Percentiles rank a stretch among this genome's conserved stretches.
phyloP scores from a whole-genome alignment of 306 rosid genomes.

The Cajanus cajan region DNA sequence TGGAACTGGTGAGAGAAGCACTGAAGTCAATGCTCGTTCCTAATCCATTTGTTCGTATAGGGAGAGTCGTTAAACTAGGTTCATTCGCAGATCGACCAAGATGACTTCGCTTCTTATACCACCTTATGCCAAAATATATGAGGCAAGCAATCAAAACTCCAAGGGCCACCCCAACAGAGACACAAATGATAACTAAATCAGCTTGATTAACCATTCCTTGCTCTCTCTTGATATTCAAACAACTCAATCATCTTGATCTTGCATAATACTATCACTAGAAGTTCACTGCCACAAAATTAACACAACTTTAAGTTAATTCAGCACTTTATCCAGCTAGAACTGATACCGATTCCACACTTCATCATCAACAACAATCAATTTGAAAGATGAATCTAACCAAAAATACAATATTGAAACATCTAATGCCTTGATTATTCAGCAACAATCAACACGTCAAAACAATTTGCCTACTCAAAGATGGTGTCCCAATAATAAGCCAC shows the following conservation, averaged over 20 bases:
- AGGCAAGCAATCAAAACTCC: conserved; percentile 62
- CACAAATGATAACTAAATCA: conserved; percentile 56
- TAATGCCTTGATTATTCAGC: not conserved
- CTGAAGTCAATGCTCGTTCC: conserved; percentile 63
- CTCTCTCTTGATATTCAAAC: conserved; percentile 36
- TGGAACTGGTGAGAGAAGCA: conserved; percentile 50
- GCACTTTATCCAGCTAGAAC: not conserved
- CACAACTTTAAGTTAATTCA: not conserved
- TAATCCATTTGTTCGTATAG: conserved; percentile 62
- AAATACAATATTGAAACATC: not conserved
- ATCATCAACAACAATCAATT: not conserved
- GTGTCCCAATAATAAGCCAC: not conserved
- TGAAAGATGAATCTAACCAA: not conserved
- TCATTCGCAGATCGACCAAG: conserved; percentile 52
- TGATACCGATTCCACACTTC: not conserved
- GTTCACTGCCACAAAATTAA: conserved; percentile 18
- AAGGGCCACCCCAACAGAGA: conserved; percentile 69
- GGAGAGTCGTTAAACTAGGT: conserved; percentile 43
- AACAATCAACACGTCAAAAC: not conserved
- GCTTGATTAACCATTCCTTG: conserved; percentile 54
- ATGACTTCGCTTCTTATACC: conserved; percentile 55
- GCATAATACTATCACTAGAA: not conserved
- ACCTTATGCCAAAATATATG: conserved; percentile 43
- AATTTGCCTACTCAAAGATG: not conserved
- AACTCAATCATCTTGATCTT: conserved; percentile 27